phyloP scores from a whole-genome alignment of 345 rosid genomes.

The Isatis tinctoria region DNA sequence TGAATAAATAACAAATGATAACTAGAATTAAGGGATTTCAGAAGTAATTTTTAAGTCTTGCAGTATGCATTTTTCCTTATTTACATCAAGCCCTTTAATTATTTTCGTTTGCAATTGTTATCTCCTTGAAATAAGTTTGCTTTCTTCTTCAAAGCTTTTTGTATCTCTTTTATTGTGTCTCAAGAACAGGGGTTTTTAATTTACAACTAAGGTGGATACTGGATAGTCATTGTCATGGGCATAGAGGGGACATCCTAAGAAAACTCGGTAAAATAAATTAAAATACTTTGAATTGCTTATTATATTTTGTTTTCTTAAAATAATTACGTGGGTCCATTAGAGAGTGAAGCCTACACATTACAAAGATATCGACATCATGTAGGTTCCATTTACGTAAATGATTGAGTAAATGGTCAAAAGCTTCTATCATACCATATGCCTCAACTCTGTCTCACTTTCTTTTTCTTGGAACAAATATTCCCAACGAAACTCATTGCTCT shows the following conservation, averaged over 20 bases:
- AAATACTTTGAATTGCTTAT: constrained; percentile 1
- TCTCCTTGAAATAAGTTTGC: neutral
- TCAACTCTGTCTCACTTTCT: neutral
- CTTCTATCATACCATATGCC: constrained; percentile 30
- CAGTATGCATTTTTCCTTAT: neutral
- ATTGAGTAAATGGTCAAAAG: constrained; percentile 37
- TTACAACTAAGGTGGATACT: constrained; percentile 24
- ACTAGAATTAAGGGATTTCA: too few species aligned
- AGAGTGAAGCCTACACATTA: constrained; percentile 28
- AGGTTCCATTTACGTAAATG: constrained; percentile 39
- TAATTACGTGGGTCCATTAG: constrained; percentile 8
- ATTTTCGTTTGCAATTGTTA: neutral
- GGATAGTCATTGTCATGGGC: constrained; percentile 29
- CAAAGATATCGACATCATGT: constrained; percentile 32
- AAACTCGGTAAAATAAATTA: neutral
- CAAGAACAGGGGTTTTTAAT: constrained; percentile 17
- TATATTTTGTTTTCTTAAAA: neutral
- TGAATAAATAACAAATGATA: too few species aligned
- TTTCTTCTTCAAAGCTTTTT: constrained; percentile 21
- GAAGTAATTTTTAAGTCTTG: neutral
- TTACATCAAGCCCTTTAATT: too few species aligned
- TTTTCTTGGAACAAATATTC: constrained; percentile 2
- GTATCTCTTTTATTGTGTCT: constrained; percentile 29
- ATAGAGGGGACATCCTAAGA: constrained; percentile 33
- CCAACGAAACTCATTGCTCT: neutral